Evolutionary conservation across 345 rosid genomes (phyloP).

Genomic region (Erucastrum elatum): DNA sequence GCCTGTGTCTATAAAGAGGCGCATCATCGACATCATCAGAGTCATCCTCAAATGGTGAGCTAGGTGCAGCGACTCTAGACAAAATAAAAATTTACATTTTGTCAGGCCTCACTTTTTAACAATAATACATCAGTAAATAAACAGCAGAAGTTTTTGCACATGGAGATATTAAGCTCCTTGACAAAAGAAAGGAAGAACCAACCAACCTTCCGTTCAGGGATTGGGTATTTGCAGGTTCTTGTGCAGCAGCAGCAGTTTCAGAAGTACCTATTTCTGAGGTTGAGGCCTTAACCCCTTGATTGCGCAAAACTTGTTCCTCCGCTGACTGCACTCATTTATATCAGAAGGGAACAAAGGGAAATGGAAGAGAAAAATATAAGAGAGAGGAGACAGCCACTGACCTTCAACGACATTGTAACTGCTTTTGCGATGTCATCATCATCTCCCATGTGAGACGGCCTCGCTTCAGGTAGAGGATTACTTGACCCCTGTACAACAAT

Average conservation of each 20-base stretch:
- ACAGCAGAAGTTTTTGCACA: not conserved
- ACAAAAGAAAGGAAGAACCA: conserved; percentile 10
- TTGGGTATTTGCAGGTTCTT: conserved; percentile 42
- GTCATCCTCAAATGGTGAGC: conserved; percentile 69
- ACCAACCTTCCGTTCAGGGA: conserved; percentile 75
- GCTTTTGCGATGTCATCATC: conserved; percentile 67
- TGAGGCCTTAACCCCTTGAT: conserved; percentile 46
- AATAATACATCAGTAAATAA: conserved; percentile 2
- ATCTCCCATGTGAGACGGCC: conserved; percentile 51
- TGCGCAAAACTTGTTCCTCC: conserved; percentile 58
- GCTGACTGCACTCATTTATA: conserved; percentile 56
- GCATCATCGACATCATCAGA: conserved; percentile 67
- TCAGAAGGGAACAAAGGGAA: conserved; percentile 20
- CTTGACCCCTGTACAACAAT: conserved; percentile 45
- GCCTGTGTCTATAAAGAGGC: conserved; percentile 74
- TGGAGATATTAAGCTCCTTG: not conserved
- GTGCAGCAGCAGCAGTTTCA: conserved; percentile 45
- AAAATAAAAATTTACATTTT: conserved; percentile 4
- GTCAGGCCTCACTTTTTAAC: conserved; percentile 9
- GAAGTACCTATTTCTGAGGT: conserved; percentile 46
- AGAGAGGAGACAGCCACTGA: conserved; percentile 31
- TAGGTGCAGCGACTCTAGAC: conserved; percentile 63
- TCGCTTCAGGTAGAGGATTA: conserved; percentile 45
- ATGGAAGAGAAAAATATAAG: not conserved
- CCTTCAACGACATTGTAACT: conserved; percentile 71